These are phyloP conservation scores for Colletotrichum horii DNA, from an alignment of 2,329 filamentous ascomycete species.

Conservation along the genomic window DNA sequence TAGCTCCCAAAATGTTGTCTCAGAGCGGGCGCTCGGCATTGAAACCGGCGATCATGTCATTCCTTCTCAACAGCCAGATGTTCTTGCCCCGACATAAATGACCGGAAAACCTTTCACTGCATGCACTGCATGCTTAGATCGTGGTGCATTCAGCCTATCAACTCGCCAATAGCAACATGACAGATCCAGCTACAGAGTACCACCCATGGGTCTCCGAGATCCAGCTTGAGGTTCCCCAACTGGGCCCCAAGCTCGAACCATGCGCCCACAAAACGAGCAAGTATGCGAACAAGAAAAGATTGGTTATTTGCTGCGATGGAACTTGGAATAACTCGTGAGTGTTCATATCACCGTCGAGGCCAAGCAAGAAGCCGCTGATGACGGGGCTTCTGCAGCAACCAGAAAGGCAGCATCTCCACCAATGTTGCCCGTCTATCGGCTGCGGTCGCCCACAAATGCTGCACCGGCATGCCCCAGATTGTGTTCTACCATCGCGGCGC, in stretches of 20 bases:
- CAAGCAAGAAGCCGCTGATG: neutral
- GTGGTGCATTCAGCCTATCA: rapidly evolving
- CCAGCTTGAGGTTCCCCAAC: neutral
- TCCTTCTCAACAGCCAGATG: neutral
- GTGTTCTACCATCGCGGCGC: slow-evolving; percentile 42
- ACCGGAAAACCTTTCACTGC: neutral
- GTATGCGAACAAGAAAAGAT: slow-evolving; percentile 22
- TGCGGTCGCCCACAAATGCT: slow-evolving; percentile 31
- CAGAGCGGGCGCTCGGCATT: neutral
- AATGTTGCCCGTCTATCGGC: slow-evolving; percentile 39
- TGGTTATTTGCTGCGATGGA: slow-evolving; percentile 41
- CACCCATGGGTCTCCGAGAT: neutral
- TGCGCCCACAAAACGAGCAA: slow-evolving; percentile 13
- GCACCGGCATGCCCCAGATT: slow-evolving; percentile 36
- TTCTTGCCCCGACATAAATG: neutral
- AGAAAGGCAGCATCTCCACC: slow-evolving; percentile 20
- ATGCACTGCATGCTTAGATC: rapidly evolving
- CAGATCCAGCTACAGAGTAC: neutral
- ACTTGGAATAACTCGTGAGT: slow-evolving; percentile 35
- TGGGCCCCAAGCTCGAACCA: neutral
- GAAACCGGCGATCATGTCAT: neutral
- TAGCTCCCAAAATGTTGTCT: neutral
- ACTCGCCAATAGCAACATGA: neutral
- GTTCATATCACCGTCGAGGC: neutral
- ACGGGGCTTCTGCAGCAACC: neutral